Conservation (phyloP, 345 rosid species). For the Syzygium aromaticum region DNA sequence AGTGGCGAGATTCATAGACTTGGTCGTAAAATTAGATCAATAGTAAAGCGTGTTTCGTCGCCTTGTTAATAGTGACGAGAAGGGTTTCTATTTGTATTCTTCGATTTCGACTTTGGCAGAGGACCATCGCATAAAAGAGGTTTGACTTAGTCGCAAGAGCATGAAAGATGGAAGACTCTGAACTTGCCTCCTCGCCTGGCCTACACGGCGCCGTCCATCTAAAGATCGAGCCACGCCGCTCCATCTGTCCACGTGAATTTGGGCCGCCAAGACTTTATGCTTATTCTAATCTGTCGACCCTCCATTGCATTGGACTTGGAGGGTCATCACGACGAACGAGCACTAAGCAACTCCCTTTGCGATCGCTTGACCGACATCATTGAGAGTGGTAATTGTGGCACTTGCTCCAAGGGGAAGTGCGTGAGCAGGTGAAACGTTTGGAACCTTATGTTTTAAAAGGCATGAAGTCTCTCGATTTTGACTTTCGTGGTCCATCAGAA, state of each 20-base stretch:
- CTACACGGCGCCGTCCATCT: background rate
- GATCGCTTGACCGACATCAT: background rate
- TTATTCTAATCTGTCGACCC: background rate
- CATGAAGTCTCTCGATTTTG: background rate
- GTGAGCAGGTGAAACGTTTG: background rate
- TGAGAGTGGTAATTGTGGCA: background rate
- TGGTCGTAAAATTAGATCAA: background rate
- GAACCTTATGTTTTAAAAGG: background rate
- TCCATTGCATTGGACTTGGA: background rate
- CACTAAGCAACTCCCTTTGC: background rate
- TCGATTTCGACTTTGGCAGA: background rate
- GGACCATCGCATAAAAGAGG: background rate
- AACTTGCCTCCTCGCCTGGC: background rate
- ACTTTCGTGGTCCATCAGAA: background rate
- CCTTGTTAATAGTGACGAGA: background rate
- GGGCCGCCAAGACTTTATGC: background rate
- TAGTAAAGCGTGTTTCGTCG: background rate
- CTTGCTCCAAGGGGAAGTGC: background rate
- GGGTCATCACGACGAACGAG: background rate
- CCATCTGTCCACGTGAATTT: background rate
- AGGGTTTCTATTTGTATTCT: background rate
- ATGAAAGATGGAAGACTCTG: background rate
- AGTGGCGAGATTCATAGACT: background rate
- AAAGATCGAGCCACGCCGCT: background rate
- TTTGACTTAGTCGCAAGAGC: background rate